phyloP scores from a whole-genome alignment of 139 green algal species.

The Yamagishiella unicocca region DNA sequence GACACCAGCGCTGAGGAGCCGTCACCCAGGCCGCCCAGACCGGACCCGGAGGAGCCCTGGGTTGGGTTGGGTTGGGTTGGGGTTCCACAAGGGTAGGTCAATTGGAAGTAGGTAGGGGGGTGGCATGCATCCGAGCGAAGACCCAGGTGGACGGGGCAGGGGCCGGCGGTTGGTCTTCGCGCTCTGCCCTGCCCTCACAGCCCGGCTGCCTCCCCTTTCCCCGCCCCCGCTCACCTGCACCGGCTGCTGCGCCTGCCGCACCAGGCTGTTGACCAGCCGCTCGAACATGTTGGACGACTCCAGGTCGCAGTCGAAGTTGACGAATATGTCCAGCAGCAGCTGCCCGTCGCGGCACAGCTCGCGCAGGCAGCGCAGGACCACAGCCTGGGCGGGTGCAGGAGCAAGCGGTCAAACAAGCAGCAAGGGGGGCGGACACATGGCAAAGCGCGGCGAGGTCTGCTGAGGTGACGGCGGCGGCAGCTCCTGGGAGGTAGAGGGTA shows the following conservation, averaged over 20 bases:
- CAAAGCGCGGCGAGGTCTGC: no score
- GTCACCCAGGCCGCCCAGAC: constrained; percentile 1
- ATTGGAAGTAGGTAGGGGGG: no score
- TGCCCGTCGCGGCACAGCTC: constrained; percentile 86
- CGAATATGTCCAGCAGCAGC: constrained; percentile 96
- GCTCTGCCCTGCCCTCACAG: not conserved
- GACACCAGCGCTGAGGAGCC: not conserved
- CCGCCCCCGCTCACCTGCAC: constrained; percentile 7
- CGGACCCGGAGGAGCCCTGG: not conserved
- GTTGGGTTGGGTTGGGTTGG: not conserved
- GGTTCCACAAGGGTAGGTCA: not conserved
- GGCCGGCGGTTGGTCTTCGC: no score
- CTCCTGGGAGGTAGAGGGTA: no score
- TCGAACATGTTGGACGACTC: constrained; percentile 93
- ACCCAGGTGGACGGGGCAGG: no score
- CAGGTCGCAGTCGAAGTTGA: constrained; percentile 98
- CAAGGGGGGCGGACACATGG: no score
- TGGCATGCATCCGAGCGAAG: no score
- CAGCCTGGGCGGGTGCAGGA: constrained; percentile 51
- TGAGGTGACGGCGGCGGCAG: no score
- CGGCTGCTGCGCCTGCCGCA: constrained; percentile 75
- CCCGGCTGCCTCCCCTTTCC: not conserved
- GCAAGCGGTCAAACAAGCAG: no score
- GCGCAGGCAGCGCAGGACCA: constrained; percentile 70
- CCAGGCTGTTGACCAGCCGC: constrained; percentile 86